Evolutionary conservation across 23 red algal genomes (phyloP), one percentile per base, ranked within the genome.

Genomic region (Gracilaria gracilis): DNA sequence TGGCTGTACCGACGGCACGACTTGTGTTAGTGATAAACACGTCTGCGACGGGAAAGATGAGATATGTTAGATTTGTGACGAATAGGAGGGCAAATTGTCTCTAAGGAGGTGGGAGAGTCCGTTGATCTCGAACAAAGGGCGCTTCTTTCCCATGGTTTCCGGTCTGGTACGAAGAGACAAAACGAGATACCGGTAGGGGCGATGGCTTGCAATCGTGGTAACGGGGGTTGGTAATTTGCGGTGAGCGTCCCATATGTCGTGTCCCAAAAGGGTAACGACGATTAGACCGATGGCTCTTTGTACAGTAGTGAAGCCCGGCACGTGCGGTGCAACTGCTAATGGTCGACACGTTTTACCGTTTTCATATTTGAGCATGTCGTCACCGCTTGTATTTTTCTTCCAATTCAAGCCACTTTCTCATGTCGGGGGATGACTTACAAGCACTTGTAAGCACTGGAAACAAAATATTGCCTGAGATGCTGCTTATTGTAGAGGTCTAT

Each of bases 101-200:
- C 65, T 39, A 15, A 79, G 46, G 13, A 79, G 15, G 33, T 39
- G 38, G 75, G 21, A 29, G 31, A 79, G 38, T 15, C 75, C 75
- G 12, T 79, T 79, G 75, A 79, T 51, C 40, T 79, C 75, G 75
- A 79, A 79, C 19, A 79, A 48, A 51, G 75, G 75, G 1, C 75
- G 75, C 75, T 79, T 42, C 75, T 79, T 79, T 48, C 46, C 46
- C 75, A 79, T 79, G 14, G 38, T 33, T 36, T 15, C 3, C 75
- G 50, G 28, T 54, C 11, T 33, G 75, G 27, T 13, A 79, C n/a
- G n/a, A n/a, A n/a, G n/a, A n/a, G n/a, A n/a, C n/a, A 19, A 21
- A 12, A 33, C 40, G 75, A 33, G 39, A 4, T 13, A 51, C 4
- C 24, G 38, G 29, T 70, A 28, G 27, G 4, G 35, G 17, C 32